Base-by-base conservation (phyloP, 495 filamentous ascomycete genomes). In the Penicillium coffeae region DNA sequence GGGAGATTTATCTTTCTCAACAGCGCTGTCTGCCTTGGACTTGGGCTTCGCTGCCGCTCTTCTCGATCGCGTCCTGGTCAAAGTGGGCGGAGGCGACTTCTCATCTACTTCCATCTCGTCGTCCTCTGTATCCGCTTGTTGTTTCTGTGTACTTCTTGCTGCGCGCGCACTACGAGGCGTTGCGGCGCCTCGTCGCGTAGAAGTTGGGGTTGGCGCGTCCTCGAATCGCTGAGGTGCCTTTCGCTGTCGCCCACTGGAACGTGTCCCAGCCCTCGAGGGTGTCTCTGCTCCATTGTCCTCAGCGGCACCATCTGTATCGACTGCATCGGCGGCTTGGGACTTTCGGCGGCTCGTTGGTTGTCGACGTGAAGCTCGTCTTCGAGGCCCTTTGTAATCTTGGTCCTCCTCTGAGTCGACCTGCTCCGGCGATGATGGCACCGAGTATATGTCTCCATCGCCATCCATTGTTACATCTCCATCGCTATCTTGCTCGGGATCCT, bases 171-270 rank as follows among this genome's bases (percentile, higher is more conserved):
- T 65, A 16, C 53, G 50, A 40, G 64, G 55, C 1, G 66, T 62
- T 6, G 54, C 42, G 10, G 63, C 47, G 5, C 49, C 27, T 41
- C 38, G 62, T n/a, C 57, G 55, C 18, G 58, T 58, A 22, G 59
- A 58, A 15, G 61, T 52, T 0, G 58, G 55, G 7, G 65, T 64
- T 1, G 38, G 51, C 1, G 21, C 47, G 9, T 66, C 65, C 8
- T 67, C 71, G 18, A 56, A 71, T 49, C 66, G 57, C 51, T 65
- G 56, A 7, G 70, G 72, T 3, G 64, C 54, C 55, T 68, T 75
- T 14, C 72, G 66, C 27, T 69, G 69, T 33, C 72, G 60, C 27
- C 65, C 68, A 48, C 70, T 75, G 9, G 68, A 59, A 22, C 72
- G 59, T 37, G 65, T 38, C 10, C 25, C 25, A 10, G 25, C 25